Percentiles rank a stretch among this genome's conserved stretches.
These are phyloP conservation scores for Coemansia sp. DNA, from an alignment of 192 early-diverging fungal species.

Conservation along the genomic window DNA sequence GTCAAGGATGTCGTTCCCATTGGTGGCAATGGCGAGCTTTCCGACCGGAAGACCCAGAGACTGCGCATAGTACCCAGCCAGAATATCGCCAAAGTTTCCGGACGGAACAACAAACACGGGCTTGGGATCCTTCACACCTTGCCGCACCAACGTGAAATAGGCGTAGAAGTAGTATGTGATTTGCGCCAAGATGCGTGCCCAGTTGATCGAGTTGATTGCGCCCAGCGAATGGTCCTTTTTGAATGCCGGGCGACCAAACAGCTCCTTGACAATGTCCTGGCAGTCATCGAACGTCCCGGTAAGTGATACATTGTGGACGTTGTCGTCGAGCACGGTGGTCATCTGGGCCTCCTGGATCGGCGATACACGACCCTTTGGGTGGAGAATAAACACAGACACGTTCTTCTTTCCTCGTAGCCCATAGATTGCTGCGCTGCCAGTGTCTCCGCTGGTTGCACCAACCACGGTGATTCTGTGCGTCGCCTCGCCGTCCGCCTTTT, in stretches of 20 bases:
- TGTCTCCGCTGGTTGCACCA: slow-evolving; percentile 96
- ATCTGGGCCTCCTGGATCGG: slow-evolving; percentile 98
- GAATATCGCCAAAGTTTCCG: slow-evolving; percentile 95
- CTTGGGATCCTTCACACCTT: not conserved
- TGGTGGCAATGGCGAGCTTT: slow-evolving; percentile 88
- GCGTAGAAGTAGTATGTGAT: slow-evolving; percentile 95
- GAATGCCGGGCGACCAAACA: slow-evolving; percentile 80
- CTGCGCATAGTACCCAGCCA: slow-evolving; percentile 91
- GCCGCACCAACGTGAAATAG: slow-evolving; percentile 70
- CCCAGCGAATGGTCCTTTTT: slow-evolving; percentile 75
- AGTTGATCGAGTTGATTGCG: slow-evolving; percentile 99
- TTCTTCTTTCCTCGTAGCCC: slow-evolving; percentile 91
- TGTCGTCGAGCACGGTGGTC: slow-evolving; percentile 91
- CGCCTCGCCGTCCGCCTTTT: not conserved
- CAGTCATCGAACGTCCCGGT: slow-evolving; percentile 98
- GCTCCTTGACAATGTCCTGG: slow-evolving; percentile 90
- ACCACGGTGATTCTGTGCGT: slow-evolving; percentile 78
- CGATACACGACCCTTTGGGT: slow-evolving; percentile 86
- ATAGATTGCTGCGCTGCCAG: slow-evolving; percentile 98
- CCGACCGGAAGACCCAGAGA: slow-evolving; percentile 88
- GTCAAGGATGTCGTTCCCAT: slow-evolving; percentile 95
- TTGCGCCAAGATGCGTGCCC: slow-evolving; percentile 96
- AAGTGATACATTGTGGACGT: slow-evolving; percentile 92
- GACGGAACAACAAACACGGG: slow-evolving; percentile 85
- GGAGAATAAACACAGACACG: slow-evolving; percentile 90